Evolutionary conservation across 1,284 basidiomycete genomes (phyloP), one percentile per base, ranked within the genome.

Genomic region (Cryptococcus maquisensis): DNA sequence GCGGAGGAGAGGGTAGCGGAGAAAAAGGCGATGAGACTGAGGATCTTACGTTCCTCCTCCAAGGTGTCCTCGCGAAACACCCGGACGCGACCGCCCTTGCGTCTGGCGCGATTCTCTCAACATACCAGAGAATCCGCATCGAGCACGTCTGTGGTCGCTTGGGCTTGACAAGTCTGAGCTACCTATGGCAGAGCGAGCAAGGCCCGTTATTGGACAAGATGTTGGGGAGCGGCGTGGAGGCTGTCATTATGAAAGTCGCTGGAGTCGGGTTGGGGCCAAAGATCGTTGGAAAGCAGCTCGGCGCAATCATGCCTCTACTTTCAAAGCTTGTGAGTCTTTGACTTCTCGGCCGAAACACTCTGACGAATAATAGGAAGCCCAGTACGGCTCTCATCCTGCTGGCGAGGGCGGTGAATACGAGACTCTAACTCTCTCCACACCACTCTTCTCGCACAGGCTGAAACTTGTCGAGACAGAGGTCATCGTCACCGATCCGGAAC

Each of bases 341-440:
- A n/a, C n/a, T 51, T 47, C 8, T 42, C 2, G 13, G 7, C 24
- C 10, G 23, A 42, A 40, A 15, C 16, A 5, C 7, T 40, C 37
- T 15, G 7, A 24, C 20, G 28, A 4, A 8, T n/a, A 16, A n/a
- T 23, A 93, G 88, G 88, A 94, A 71, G 67, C 77, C 4, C 76
- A 84, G 42, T 99, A 95, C 67, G 93, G 93, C 0, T 86, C 89
- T 0, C 96, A 99, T 73, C 83, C 96, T 1, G 97, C 94, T 60
- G 96, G 96, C 4, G 96, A 99, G 77, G 96, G 96, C 3, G 96
- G 96, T 2, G 96, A 99, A 78, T 99, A 98, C 72, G 96, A 99
- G 74, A 91, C 89, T 0, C 77, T 98, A 53, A 96, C 95, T 1
- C 78, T 95, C 20, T 90, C 98, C 65, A 89, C 86, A 57, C 90